Conservation (phyloP, 1,139 yeast species). For the Spathaspora jeffriesii region DNA sequence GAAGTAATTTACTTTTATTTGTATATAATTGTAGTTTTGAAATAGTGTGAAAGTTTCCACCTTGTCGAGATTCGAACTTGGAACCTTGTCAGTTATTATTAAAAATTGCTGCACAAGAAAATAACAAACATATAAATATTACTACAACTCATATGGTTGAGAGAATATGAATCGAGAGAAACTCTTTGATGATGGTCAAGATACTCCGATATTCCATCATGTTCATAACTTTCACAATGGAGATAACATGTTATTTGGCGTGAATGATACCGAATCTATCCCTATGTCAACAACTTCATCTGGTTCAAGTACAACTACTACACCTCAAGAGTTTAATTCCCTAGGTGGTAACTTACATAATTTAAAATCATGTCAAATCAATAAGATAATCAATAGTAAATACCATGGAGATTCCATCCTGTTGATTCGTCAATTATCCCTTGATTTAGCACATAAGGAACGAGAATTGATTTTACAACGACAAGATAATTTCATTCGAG, state of each 20-base stretch:
- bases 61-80: neutral
- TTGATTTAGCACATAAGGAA: conserved; percentile 50
- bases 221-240: neutral
- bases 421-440: conserved; percentile 48
- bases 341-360: conserved; percentile 22
- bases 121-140: neutral
- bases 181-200: conserved; percentile 1
- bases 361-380: conserved; percentile 33
- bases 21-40: neutral
- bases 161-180: neutral
- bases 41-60: neutral
- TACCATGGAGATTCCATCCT: conserved; percentile 38
- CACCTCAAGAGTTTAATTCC: conserved; percentile 6
- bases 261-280: neutral
- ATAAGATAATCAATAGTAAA: conserved; percentile 27
- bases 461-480: conserved; percentile 44
- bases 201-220: neutral
- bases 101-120: neutral
- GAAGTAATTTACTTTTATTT: neutral
- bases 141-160: neutral
- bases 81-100: neutral
- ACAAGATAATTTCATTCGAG: conserved; percentile 41
- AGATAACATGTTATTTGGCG: neutral
- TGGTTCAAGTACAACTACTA: neutral
- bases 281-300: neutral